A percentile compares a stretch with the other conserved stretches of the same genome.
Evolutionary conservation across 768 basidiomycete species (phyloP).

Genomic region (Daedaleopsis nitida): DNA sequence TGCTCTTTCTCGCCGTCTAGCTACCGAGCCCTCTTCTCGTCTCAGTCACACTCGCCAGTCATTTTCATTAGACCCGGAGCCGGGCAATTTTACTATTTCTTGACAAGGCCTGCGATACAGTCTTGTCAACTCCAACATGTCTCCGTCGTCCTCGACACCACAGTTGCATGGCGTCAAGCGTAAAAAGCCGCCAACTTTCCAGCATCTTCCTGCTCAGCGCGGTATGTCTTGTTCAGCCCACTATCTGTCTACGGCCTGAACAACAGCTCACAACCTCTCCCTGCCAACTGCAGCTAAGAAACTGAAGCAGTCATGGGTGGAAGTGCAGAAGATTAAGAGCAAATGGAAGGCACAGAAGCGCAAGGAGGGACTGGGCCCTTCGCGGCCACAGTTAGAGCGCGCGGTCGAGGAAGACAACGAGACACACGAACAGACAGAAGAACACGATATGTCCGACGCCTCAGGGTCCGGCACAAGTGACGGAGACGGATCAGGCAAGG

Average conservation of each 20-base stretch:
- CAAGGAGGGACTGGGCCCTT: slow-evolving; percentile 39
- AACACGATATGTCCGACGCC: neutral
- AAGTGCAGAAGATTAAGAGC: slow-evolving; percentile 73
- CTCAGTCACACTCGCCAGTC: neutral
- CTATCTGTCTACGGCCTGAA: neutral
- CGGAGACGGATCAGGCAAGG: neutral
- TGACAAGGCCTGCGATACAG: slow-evolving; percentile 2
- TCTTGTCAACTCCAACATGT: neutral
- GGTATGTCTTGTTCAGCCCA: slow-evolving; percentile 43
- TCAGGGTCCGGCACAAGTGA: neutral
- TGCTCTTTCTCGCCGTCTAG: slow-evolving; percentile 2
- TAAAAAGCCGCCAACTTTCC: slow-evolving; percentile 71
- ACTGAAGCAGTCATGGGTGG: slow-evolving; percentile 80
- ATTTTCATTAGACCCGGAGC: slow-evolving; percentile 2
- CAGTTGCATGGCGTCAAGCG: slow-evolving; percentile 39
- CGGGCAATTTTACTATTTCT: neutral
- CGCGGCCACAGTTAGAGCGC: slow-evolving; percentile 11
- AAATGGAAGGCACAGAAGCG: slow-evolving; percentile 78
- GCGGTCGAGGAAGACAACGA: slow-evolving; percentile 18
- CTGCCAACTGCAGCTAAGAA: slow-evolving; percentile 59
- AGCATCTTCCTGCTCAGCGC: slow-evolving; percentile 61
- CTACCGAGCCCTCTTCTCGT: slow-evolving; percentile 2
- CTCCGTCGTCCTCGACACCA: slow-evolving; percentile 7
- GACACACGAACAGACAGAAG: slow-evolving; percentile 1
- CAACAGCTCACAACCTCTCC: neutral